Base-by-base conservation (phyloP, 228 moss, liverwort and hornwort species). In the Sphagnum fallax region DNA sequence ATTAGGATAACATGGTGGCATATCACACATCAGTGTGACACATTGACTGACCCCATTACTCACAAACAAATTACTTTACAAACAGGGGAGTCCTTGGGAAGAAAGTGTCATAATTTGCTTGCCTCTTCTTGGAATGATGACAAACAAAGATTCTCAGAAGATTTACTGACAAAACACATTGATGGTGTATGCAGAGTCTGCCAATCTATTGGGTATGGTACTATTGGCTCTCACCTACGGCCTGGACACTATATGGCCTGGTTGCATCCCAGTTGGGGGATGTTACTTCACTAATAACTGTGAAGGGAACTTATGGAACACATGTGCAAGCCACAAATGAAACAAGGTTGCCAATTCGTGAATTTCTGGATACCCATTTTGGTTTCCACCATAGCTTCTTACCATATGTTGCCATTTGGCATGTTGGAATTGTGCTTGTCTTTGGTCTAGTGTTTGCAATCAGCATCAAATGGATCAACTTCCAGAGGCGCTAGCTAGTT, bases 201-300 rank as follows among this genome's bases (percentile, higher is more conserved):
- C 97, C 97, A 9, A 58, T 83, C 3, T 97, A 93, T 83, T 97
- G 97, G 97, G 69, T 82, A 51, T 97, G 97, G 97, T 97, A 91
- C 74, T 97, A 91, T 58, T 97, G 97, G 97, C 73, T 88, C 61
- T 88, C 88, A 10, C 97, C 97, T 4, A 89, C 91, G 3, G 88
- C 97, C 1, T 97, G 97, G 97, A 93, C 97, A 5, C 74, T 97
- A 16, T 90, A 97, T 64, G 97, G 97, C 16, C 70, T 97, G 55
- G 83, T 97, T 8, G 74, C 82, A 2, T 84, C 97, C 5, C 97
- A 97, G 77, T 79, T 97, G 0, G 97, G 90, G 4, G 91, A 93
- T 63, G 82, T 90, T 10, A 81, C 69, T 5, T 74, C 67, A 5
- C 51, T 49, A 53, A 64, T 76, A 7, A 67, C 61, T 0, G 6